Conservation (phyloP, 495 filamentous ascomycete genomes). For the Annulohypoxylon bovei region DNA sequence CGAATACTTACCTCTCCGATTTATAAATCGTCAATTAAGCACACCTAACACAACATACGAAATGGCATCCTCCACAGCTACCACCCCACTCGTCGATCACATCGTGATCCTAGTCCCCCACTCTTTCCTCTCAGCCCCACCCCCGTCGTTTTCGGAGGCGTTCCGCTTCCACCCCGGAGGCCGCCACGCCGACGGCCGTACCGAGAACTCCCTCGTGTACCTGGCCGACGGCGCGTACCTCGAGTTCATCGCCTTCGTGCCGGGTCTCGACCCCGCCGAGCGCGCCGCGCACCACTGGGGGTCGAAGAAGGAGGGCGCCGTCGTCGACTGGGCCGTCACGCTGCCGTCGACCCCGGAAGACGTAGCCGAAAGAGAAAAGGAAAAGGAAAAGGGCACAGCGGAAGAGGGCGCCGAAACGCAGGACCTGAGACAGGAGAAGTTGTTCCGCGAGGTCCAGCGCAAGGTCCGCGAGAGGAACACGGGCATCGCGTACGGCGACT, state of each 20-base stretch:
- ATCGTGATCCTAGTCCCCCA: conserved; percentile 66
- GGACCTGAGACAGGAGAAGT: conserved; percentile 35
- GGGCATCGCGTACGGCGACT: conserved; percentile 53
- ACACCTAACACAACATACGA: not conserved
- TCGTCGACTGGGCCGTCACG: conserved; percentile 66
- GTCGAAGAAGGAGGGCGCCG: conserved; percentile 50
- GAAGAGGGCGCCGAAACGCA: conserved; percentile 14
- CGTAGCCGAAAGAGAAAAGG: not conserved
- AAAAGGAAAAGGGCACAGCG: not conserved
- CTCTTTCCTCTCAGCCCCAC: conserved; percentile 50
- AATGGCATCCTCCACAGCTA: conserved; percentile 18
- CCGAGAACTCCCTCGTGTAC: conserved; percentile 66
- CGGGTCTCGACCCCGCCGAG: conserved; percentile 50
- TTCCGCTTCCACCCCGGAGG: conserved; percentile 67
- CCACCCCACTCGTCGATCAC: conserved; percentile 59
- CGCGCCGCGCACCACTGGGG: conserved; percentile 64
- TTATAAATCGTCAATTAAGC: not conserved
- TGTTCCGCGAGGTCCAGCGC: conserved; percentile 41
- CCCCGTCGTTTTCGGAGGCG: conserved; percentile 57
- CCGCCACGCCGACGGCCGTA: conserved; percentile 60
- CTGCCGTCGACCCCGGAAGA: conserved; percentile 18
- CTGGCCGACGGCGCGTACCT: conserved; percentile 68
- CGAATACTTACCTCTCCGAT: not conserved
- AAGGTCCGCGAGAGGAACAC: conserved; percentile 37
- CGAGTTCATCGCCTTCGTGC: conserved; percentile 68